Base-by-base conservation (phyloP, 306 rosid species). In the Luffa aegyptiaca region DNA sequence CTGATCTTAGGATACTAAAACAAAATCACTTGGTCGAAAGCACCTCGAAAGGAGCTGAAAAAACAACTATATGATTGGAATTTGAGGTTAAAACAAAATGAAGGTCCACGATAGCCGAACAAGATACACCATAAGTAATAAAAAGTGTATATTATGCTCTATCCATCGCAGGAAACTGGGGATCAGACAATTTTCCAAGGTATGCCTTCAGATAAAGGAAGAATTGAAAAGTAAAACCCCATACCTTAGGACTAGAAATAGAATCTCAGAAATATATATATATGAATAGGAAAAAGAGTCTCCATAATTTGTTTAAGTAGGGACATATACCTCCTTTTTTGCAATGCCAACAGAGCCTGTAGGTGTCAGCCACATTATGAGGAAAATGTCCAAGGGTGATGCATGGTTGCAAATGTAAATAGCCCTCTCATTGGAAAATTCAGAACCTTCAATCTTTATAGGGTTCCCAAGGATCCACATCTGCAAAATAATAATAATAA, bases 401-500 rank as follows among this genome's bases (percentile, higher is more conserved):
- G 92, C 92, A 87, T 90, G 92, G 39, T 90, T 90, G 20, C 94
- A 83, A 66, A 90, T 88, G 73, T 86, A 90, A 81, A 88, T 80
- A 52, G 90, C 94, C 89, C 84, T 85, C 81, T 85, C 56, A 5
- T 87, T 81, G 69, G 75, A 68, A 81, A 79, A 87, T 62, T 90
- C 89, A 57, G 80, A 77, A 51, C 92, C 92, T 83, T 90, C 92
- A 58, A 90, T 87, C 62, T 85, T 85, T 78, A 88, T 68, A 77
- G 89, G 90, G 81, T 87, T 88, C 51, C 94, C 94, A 68, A 87
- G 89, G 80, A 90, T 90, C 94, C 88, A 87, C 87, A 88, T 83
- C 93, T 88, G 84, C 87, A 81, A 83, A 79, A 82, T 57, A 57
- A 57, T 20, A 57, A 53, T 53, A 53, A 53, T 2, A 5, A 20